phyloP scores from a whole-genome alignment of 768 basidiomycete species.

The Lactarius indigo region DNA sequence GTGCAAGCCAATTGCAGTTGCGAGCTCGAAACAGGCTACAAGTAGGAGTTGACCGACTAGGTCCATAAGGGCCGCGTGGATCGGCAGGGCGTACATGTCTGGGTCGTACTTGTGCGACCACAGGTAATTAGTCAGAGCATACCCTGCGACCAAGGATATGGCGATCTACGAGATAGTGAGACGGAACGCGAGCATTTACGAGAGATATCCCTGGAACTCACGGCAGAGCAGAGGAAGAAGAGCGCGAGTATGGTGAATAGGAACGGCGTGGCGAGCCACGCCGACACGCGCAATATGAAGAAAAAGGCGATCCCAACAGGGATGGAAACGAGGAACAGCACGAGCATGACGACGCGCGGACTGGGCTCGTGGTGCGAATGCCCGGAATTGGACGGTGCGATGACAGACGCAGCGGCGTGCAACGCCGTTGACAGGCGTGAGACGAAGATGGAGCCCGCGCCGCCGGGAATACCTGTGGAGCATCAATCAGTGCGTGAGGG shows the following conservation, averaged over 20 bases:
- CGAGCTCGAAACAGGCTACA: constrained; percentile 70
- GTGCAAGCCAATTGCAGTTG: constrained; percentile 42
- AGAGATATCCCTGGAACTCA: constrained; percentile 39
- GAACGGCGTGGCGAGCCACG: constrained; percentile 74
- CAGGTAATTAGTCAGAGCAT: constrained; percentile 63
- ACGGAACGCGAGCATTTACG: not conserved
- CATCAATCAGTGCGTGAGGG: not conserved
- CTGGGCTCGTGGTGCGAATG: constrained; percentile 31
- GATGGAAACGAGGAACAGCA: constrained; percentile 71
- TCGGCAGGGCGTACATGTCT: constrained; percentile 90
- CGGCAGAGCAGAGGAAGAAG: constrained; percentile 71
- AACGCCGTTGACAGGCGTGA: constrained; percentile 88
- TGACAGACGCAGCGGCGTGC: constrained; percentile 52
- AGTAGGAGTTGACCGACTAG: constrained; percentile 79
- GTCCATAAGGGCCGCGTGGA: constrained; percentile 87
- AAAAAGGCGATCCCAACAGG: constrained; percentile 81
- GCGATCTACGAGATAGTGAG: constrained; percentile 49
- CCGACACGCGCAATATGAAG: constrained; percentile 54
- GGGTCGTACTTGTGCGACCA: constrained; percentile 81
- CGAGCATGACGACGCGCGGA: constrained; percentile 54
- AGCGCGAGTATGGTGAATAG: constrained; percentile 67
- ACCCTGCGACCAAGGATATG: constrained; percentile 66
- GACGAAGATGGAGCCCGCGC: constrained; percentile 86
- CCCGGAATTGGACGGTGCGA: constrained; percentile 21
- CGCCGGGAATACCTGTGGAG: constrained; percentile 70